These are phyloP conservation scores for Hippophae gyantsensis DNA, from an alignment of 306 rosid species.

Conservation along the genomic window DNA sequence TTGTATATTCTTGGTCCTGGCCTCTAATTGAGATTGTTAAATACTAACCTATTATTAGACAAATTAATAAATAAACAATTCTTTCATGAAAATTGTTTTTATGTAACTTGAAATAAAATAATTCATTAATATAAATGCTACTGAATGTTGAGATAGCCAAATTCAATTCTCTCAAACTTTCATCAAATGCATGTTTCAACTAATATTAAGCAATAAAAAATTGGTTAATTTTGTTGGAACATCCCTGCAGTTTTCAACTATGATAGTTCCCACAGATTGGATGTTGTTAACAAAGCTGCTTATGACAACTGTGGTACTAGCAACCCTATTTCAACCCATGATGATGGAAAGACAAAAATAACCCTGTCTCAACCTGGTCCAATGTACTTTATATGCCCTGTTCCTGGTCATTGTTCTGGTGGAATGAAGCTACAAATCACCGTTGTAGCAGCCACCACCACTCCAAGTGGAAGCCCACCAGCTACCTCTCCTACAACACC, in stretches of 20 bases:
- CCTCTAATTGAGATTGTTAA: too few relatives aligned
- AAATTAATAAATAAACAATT: too few relatives aligned
- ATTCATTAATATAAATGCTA: too few relatives aligned
- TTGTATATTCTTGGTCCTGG: too few relatives aligned
- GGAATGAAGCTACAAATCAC: constrained; percentile 56
- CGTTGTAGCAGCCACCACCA: constrained; percentile 31
- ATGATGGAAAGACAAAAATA: constrained; percentile 29
- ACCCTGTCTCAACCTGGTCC: constrained; percentile 21
- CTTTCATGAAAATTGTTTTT: too few relatives aligned
- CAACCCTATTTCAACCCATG: constrained; percentile 12
- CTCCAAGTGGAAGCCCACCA: constrained; percentile 19
- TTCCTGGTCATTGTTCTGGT: constrained; percentile 25
- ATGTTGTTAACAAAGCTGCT: constrained; percentile 20
- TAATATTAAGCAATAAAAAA: background rate
- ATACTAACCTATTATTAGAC: too few relatives aligned
- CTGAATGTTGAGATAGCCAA: too few relatives aligned
- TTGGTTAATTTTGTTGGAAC: background rate
- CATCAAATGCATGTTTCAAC: too few relatives aligned
- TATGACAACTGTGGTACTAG: constrained; percentile 35
- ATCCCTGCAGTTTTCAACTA: constrained; percentile 45
- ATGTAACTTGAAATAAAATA: too few relatives aligned
- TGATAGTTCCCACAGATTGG: constrained; percentile 27
- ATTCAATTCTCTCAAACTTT: too few relatives aligned
- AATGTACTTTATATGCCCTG: constrained; percentile 47
- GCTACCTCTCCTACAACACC: constrained; percentile 15